These are phyloP conservation scores for Aquilaria malaccensis DNA, from an alignment of 345 rosid genomes.

Conservation along the genomic window DNA sequence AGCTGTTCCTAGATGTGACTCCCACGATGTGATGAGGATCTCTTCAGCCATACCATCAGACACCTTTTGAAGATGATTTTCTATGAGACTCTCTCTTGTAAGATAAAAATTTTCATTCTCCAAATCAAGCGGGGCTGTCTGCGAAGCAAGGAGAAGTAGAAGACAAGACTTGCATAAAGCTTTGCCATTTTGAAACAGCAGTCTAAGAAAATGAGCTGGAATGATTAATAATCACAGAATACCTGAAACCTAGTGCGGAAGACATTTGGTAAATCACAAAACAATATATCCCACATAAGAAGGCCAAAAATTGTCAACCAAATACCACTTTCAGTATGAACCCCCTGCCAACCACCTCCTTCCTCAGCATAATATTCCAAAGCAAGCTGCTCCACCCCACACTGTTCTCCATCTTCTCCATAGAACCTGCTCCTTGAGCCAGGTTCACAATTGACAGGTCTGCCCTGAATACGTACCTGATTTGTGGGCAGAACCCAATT, in stretches of 20 bases:
- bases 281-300: conserved; percentile 86
- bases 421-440: conserved; percentile 77
- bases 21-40: conserved; percentile 73
- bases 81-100: conserved; percentile 46
- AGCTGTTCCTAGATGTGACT: conserved; percentile 53
- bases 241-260: conserved; percentile 86
- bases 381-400: conserved; percentile 95
- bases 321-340: conserved; percentile 83
- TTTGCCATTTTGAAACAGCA: not conserved
- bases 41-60: conserved; percentile 76
- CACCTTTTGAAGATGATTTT: conserved; percentile 50
- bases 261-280: conserved; percentile 67
- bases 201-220: not conserved
- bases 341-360: conserved; percentile 88
- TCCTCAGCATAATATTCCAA: conserved; percentile 76
- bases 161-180: conserved; percentile 2
- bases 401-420: conserved; percentile 86
- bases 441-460: conserved; percentile 73
- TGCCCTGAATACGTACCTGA: conserved; percentile 78
- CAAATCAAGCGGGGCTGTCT: conserved; percentile 89
- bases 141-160: conserved; percentile 15
- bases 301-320: conserved; percentile 90
- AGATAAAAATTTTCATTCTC: conserved; percentile 60
- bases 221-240: conserved; percentile 2
- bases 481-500: conserved; percentile 5